These are phyloP conservation scores for Chlorella variabilis DNA, from an alignment of 163 green algal species.

Conservation along the genomic window DNA sequence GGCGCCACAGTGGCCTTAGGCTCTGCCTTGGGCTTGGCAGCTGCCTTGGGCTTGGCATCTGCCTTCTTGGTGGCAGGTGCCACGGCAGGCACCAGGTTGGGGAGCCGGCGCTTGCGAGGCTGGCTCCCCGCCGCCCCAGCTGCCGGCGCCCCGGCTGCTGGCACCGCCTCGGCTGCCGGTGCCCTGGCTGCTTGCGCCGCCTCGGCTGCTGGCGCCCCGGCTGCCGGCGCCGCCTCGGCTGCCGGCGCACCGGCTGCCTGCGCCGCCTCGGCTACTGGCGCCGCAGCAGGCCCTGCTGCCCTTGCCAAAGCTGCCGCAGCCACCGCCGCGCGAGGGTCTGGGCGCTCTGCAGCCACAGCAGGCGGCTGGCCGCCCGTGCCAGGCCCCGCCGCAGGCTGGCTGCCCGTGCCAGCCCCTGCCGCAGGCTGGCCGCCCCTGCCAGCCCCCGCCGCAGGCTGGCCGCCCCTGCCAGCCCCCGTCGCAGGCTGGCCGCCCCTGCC, in stretches of 20 bases:
- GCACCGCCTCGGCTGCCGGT: background rate
- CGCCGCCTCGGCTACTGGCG: too few species aligned
- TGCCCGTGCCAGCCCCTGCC: too few species aligned
- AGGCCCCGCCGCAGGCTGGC: too few species aligned
- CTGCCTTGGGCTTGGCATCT: background rate
- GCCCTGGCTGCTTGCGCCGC: background rate
- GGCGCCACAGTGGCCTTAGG: too few species aligned
- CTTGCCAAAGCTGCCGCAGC: too few species aligned
- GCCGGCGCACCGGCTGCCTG: background rate
- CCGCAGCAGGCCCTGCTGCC: background rate
- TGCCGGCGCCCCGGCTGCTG: background rate
- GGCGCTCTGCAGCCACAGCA: too few species aligned
- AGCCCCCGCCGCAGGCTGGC: too few species aligned
- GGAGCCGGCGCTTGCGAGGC: background rate
- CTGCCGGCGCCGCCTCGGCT: background rate
- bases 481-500: too few species aligned
- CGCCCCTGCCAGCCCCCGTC: too few species aligned
- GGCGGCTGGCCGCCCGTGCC: too few species aligned
- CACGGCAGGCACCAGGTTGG: background rate
- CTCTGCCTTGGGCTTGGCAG: background rate
- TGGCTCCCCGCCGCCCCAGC: background rate
- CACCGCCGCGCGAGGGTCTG: too few species aligned
- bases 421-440: too few species aligned
- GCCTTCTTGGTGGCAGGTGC: background rate
- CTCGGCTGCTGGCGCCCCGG: background rate